These are phyloP conservation scores for Daldinia vernicosa DNA, from an alignment of 495 filamentous ascomycete genomes.

Conservation along the genomic window DNA sequence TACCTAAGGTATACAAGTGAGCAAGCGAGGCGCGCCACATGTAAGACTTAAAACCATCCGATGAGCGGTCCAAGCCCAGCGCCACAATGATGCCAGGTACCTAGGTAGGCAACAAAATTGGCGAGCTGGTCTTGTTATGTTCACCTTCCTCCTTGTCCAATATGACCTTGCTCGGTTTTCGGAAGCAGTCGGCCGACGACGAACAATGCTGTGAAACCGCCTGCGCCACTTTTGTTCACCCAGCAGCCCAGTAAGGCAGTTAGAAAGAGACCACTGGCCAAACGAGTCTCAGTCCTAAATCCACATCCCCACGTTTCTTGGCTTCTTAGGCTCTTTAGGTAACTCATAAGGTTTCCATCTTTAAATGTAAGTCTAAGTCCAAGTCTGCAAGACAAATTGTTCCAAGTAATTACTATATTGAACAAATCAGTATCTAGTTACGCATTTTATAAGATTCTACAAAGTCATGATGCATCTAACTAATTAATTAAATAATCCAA, in stretches of 20 bases:
- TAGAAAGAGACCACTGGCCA: background rate
- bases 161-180: background rate
- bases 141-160: background rate
- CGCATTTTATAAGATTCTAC: background rate
- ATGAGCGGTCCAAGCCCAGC: no score
- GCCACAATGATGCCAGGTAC: no score
- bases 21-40: no score
- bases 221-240: background rate
- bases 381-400: background rate
- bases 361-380: background rate
- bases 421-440: background rate
- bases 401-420: background rate
- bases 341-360: no score
- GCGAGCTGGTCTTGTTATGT: background rate
- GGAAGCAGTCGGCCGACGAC: background rate
- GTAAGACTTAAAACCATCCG: no score
- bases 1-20: no score
- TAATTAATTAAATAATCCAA: no score
- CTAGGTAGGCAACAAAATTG: background rate
- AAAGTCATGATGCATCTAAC: background rate
- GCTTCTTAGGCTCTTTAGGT: background rate
- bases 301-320: background rate
- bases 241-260: background rate
- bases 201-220: background rate
- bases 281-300: background rate